These are phyloP conservation scores for Fusarium sacchari DNA, from an alignment of 2,329 filamentous ascomycete species.

Conservation along the genomic window DNA sequence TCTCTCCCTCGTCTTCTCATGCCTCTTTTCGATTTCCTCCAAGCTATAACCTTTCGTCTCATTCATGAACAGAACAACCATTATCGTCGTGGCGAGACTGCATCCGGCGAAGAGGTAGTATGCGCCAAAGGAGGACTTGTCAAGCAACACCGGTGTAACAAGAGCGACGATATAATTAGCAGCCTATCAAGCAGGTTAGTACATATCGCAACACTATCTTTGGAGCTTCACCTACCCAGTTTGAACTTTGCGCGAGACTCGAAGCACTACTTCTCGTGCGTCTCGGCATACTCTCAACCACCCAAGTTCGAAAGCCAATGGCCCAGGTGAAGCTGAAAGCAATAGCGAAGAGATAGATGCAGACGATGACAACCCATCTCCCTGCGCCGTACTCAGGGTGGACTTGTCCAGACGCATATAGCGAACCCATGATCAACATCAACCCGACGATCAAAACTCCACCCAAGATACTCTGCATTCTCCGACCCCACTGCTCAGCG, in stretches of 20 bases:
- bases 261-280: conserved; percentile 64
- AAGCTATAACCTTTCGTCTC: conserved; percentile 56
- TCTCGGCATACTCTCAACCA: conserved; percentile 66
- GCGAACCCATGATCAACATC: conserved; percentile 63
- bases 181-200: conserved; percentile 36
- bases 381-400: conserved; percentile 50
- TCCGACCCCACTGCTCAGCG: conserved; percentile 66
- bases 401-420: conserved; percentile 58
- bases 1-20: background rate
- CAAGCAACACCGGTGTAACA: conserved; percentile 54
- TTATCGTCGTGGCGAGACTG: conserved; percentile 50
- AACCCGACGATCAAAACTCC: conserved; percentile 60
- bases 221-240: conserved; percentile 53
- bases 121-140: conserved; percentile 52
- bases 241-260: conserved; percentile 62
- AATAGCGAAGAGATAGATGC: conserved; percentile 60
- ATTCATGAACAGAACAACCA: conserved; percentile 53
- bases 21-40: conserved; percentile 49
- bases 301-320: conserved; percentile 63
- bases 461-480: conserved; percentile 62
- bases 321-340: conserved; percentile 61
- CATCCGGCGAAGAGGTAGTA: conserved; percentile 59
- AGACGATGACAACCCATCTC: conserved; percentile 62
- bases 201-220: rapidly evolving
- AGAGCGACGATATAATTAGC: conserved; percentile 59